phyloP scores from a whole-genome alignment of 805 yeast species.

The Candida xiaguanensis region DNA sequence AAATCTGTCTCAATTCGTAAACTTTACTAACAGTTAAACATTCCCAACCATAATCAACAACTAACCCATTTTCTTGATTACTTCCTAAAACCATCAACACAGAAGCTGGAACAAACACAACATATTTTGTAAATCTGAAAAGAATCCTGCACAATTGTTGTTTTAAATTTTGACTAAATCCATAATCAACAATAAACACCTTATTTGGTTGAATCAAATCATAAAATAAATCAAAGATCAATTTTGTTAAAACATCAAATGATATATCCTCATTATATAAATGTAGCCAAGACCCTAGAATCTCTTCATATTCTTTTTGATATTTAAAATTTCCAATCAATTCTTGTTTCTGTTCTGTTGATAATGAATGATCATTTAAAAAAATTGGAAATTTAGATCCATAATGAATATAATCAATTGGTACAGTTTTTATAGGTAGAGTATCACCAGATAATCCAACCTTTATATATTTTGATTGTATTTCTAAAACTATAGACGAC shows the following conservation, averaged over 20 bases:
- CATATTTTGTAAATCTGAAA: slow-evolving; percentile 20
- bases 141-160: slow-evolving; percentile 16
- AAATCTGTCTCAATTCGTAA: slow-evolving; percentile 21
- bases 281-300: slow-evolving; percentile 8
- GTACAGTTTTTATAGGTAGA: slow-evolving; percentile 13
- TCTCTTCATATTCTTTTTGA: slow-evolving; percentile 6
- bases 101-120: slow-evolving; percentile 19
- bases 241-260: slow-evolving; percentile 6
- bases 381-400: slow-evolving; percentile 15
- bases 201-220: slow-evolving; percentile 13
- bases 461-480: slow-evolving; percentile 14
- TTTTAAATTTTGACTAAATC: slow-evolving; percentile 15
- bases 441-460: slow-evolving; percentile 26
- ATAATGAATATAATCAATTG: slow-evolving; percentile 2
- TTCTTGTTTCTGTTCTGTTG: slow-evolving; percentile 11
- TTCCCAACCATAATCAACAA: slow-evolving; percentile 29
- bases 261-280: slow-evolving; percentile 7
- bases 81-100: slow-evolving; percentile 19
- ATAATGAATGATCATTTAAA: slow-evolving; percentile 19
- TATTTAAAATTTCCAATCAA: slow-evolving; percentile 4
- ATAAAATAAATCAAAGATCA: slow-evolving; percentile 14
- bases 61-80: slow-evolving; percentile 21
- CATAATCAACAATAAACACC: slow-evolving; percentile 17
- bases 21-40: slow-evolving; percentile 15
- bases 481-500: slow-evolving; percentile 16